Conservation (phyloP, 1,284 basidiomycete genomes). For the Malassezia sympodialis region DNA sequence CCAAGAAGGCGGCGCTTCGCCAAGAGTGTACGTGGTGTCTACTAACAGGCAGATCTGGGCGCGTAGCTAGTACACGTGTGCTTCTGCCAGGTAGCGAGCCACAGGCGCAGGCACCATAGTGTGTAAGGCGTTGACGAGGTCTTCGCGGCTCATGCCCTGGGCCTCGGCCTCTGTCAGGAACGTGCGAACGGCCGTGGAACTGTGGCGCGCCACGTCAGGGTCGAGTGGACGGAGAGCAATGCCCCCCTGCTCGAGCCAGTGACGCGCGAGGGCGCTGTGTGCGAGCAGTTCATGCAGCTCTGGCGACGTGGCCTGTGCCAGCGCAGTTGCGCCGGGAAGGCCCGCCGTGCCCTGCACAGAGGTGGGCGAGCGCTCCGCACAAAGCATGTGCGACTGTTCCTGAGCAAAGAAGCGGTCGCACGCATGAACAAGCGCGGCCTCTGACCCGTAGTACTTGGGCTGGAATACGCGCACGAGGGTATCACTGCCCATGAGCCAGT, state of each 20-base stretch:
- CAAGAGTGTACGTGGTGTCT: slow-evolving; percentile 10
- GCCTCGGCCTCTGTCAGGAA: slow-evolving; percentile 6
- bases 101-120: slow-evolving; percentile 24
- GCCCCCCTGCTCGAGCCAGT: slow-evolving; percentile 21
- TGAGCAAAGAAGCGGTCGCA: slow-evolving; percentile 57
- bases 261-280: not conserved
- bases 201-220: slow-evolving; percentile 19
- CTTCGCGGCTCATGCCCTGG: slow-evolving; percentile 3
- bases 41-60: not conserved
- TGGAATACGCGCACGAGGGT: slow-evolving; percentile 76
- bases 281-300: slow-evolving; percentile 20
- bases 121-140: not conserved
- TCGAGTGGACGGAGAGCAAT: slow-evolving; percentile 26
- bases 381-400: slow-evolving; percentile 58
- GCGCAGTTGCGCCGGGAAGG: not conserved
- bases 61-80: slow-evolving; percentile 17
- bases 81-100: slow-evolving; percentile 25
- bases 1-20: slow-evolving; percentile 19
- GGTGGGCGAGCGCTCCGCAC: slow-evolving; percentile 21
- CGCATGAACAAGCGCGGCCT: slow-evolving; percentile 54
- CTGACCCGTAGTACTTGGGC: slow-evolving; percentile 61
- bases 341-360: slow-evolving; percentile 5
- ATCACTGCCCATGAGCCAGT: slow-evolving; percentile 73
- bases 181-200: slow-evolving; percentile 25
- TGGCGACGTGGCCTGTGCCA: slow-evolving; percentile 8